phyloP scores from a whole-genome alignment of 2,329 filamentous ascomycete species.

The Hypoxylon sp. region DNA sequence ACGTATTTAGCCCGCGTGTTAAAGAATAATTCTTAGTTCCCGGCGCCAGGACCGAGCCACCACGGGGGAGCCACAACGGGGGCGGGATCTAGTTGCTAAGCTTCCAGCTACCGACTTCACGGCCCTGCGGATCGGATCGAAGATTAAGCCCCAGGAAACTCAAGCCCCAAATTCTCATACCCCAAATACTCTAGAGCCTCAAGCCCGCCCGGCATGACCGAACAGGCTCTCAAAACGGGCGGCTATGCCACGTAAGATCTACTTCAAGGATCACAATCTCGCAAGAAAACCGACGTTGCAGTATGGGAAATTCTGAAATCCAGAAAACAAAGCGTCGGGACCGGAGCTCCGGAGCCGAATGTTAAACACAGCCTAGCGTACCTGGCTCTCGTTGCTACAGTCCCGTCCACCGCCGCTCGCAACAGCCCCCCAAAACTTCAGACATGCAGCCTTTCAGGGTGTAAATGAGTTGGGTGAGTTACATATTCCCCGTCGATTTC shows the following conservation, averaged over 20 bases:
- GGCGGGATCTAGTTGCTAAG: slow-evolving; percentile 5
- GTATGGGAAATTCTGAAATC: slow-evolving; percentile 16
- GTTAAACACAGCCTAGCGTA: slow-evolving; percentile 18
- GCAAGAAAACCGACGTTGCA: slow-evolving; percentile 29
- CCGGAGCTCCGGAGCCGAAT: slow-evolving; percentile 40
- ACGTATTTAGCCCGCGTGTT: background rate
- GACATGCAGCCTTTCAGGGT: too few relatives aligned
- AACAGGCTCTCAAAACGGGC: slow-evolving; percentile 4
- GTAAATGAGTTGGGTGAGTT: slow-evolving; percentile 25
- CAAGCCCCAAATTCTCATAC: background rate
- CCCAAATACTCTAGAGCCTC: slow-evolving; percentile 3
- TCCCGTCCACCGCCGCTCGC: slow-evolving; percentile 1
- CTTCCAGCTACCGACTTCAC: slow-evolving; percentile 1
- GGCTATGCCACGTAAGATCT: slow-evolving; percentile 19
- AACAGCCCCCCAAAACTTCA: slow-evolving; percentile 15
- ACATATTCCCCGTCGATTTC: slow-evolving; percentile 23
- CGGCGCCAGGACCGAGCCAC: slow-evolving; percentile 18
- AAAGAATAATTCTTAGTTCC: slow-evolving; percentile 7
- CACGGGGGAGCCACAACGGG: background rate
- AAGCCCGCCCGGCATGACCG: background rate
- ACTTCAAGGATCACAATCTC: slow-evolving; percentile 3
- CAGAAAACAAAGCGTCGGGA: slow-evolving; percentile 26
- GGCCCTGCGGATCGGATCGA: slow-evolving; percentile 17
- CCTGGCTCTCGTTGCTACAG: background rate
- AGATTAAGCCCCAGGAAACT: background rate